Conservation (phyloP, 208 protist genomes). For the Trypanosoma grayi region DNA sequence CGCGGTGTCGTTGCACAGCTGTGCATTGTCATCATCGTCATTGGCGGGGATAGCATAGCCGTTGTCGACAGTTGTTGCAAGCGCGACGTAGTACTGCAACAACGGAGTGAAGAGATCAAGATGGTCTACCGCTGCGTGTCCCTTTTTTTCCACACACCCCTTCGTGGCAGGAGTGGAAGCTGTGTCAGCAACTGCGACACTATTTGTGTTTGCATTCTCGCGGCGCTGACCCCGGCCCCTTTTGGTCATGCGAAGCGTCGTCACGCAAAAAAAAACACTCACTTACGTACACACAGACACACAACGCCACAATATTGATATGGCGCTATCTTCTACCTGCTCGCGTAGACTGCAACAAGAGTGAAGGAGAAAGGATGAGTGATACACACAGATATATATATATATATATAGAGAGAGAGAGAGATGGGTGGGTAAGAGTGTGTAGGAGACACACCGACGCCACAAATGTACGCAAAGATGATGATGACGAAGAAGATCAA, state of each 20-base stretch:
- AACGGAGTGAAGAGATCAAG: conserved; percentile 45
- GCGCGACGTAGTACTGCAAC: conserved; percentile 39
- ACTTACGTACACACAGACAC: not conserved
- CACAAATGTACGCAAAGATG: no score
- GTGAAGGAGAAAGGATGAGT: no score
- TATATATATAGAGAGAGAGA: no score
- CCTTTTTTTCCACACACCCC: not conserved
- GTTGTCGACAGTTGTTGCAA: not conserved
- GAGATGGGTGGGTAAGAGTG: no score
- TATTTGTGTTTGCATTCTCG: not conserved
- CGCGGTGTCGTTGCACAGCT: not conserved
- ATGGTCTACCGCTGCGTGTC: conserved; percentile 8
- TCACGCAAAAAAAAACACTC: not conserved
- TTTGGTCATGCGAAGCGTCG: not conserved
- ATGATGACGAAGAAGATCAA: conserved; percentile 9
- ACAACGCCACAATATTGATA: not conserved
- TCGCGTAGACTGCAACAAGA: no score
- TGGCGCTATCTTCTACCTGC: not conserved
- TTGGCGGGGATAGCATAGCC: not conserved
- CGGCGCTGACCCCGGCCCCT: not conserved
- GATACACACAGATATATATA: no score
- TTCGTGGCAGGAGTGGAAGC: not conserved
- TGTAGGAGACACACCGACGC: not conserved
- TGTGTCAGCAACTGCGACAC: not conserved
- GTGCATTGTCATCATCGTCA: not conserved